phyloP scores from a whole-genome alignment of 257 asterid species.

The Avicennia marina region DNA sequence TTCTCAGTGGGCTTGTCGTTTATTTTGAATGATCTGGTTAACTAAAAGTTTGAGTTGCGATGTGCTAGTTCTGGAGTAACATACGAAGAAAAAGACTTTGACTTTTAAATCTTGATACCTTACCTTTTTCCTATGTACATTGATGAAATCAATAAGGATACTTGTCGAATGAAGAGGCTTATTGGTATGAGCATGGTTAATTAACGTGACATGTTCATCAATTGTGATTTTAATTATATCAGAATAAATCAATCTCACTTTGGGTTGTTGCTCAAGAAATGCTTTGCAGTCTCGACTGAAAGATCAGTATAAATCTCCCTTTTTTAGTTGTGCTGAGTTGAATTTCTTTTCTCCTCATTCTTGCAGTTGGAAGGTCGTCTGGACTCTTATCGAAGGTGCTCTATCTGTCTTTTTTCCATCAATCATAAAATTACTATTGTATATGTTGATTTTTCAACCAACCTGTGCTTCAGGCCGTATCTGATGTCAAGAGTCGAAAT shows the following conservation, averaged over 20 bases:
- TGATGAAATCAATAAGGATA: no score
- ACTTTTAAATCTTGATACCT: no score
- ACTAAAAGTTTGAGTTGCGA: neutral
- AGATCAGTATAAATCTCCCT: neutral
- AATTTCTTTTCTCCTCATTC: slow-evolving; percentile 8
- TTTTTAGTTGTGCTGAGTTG: slow-evolving; percentile 10
- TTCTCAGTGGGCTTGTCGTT: neutral
- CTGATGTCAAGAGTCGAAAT: slow-evolving; percentile 46
- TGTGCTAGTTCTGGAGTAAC: no score
- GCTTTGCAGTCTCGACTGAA: neutral
- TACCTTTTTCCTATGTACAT: no score
- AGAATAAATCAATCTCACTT: no score
- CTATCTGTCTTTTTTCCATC: neutral
- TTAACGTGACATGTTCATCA: no score
- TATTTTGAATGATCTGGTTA: neutral
- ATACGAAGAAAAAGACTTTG: no score
- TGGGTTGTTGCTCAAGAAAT: neutral
- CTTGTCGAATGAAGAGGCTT: no score
- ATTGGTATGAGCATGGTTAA: no score
- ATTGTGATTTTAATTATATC: no score
- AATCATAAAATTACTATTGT: neutral
- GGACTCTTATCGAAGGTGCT: slow-evolving; percentile 55
- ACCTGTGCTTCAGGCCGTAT: slow-evolving; percentile 39
- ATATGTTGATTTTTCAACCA: slow-evolving; percentile 6
- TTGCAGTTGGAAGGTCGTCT: slow-evolving; percentile 83